Conservation (phyloP, 1,284 basidiomycete genomes). For the Trichosporon sp. region DNA sequence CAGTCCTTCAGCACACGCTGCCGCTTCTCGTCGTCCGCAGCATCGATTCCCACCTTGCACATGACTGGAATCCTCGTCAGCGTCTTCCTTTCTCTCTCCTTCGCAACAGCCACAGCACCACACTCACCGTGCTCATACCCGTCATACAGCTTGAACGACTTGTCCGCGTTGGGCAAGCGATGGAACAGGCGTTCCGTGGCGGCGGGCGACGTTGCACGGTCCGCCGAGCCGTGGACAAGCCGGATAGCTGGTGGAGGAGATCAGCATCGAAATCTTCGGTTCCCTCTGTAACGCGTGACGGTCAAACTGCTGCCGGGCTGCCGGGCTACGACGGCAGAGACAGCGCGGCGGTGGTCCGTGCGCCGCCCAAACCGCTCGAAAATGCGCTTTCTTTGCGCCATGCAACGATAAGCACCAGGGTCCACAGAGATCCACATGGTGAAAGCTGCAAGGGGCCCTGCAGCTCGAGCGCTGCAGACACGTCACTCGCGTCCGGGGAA, state of each 20-base stretch:
- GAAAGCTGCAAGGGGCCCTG: neutral
- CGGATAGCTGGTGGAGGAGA: constrained; percentile 52
- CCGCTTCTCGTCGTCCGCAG: constrained; percentile 54
- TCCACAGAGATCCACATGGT: neutral
- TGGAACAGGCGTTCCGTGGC: constrained; percentile 57
- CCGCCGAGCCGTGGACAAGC: constrained; percentile 59
- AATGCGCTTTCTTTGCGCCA: neutral
- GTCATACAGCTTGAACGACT: constrained; percentile 58
- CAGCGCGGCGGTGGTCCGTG: neutral
- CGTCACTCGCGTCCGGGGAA: neutral
- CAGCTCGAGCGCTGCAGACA: neutral
- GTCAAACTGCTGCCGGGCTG: constrained; percentile 1
- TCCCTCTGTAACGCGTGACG: constrained; percentile 12
- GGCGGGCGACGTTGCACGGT: constrained; percentile 58
- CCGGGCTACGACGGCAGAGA: neutral
- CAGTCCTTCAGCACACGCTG: constrained; percentile 56
- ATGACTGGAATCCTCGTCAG: constrained; percentile 42
- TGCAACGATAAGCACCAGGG: constrained; percentile 1
- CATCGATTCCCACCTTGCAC: constrained; percentile 56
- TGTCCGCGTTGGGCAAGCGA: constrained; percentile 54
- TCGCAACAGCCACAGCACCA: neutral
- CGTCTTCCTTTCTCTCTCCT: neutral
- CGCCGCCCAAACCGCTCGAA: neutral
- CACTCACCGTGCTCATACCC: constrained; percentile 60
- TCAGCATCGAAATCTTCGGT: constrained; percentile 18